Conservation (phyloP, 2,329 filamentous ascomycete species). For the Tolypocladium tundrense region DNA sequence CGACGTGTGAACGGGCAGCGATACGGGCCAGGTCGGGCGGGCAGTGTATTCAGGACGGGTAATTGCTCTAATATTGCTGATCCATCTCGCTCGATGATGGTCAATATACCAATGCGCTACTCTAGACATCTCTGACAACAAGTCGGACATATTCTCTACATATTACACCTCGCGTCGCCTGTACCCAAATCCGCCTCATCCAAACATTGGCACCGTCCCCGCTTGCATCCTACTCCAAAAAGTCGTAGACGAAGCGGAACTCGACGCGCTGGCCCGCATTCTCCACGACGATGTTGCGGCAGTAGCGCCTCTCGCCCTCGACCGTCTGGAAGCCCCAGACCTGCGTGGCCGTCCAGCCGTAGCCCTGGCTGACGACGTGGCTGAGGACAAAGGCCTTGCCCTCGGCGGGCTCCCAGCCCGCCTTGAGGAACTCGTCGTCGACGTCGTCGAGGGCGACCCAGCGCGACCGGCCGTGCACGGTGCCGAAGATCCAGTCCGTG, state of each 20-base stretch:
- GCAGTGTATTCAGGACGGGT: neutral
- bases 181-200: neutral
- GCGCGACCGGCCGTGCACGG: conserved; percentile 49
- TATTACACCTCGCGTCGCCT: neutral
- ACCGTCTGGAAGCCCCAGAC: conserved; percentile 51
- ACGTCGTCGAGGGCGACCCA: conserved; percentile 38
- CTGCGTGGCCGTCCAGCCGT: conserved; percentile 46
- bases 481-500: conserved; percentile 71
- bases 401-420: conserved; percentile 50
- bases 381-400: conserved; percentile 57
- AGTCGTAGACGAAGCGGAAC: conserved; percentile 49
- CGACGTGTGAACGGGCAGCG: neutral
- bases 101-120: neutral
- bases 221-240: conserved; percentile 12
- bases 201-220: neutral
- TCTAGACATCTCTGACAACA: neutral
- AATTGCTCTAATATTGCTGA: neutral
- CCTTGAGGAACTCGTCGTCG: conserved; percentile 44
- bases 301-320: conserved; percentile 41
- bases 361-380: conserved; percentile 42
- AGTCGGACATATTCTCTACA: neutral
- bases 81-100: neutral
- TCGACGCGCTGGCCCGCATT: conserved; percentile 38
- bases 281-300: conserved; percentile 40
- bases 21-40: neutral